These are phyloP conservation scores for Pseudocercospora pini-densiflorae DNA, from an alignment of 2,329 filamentous ascomycete genomes.

Conservation along the genomic window DNA sequence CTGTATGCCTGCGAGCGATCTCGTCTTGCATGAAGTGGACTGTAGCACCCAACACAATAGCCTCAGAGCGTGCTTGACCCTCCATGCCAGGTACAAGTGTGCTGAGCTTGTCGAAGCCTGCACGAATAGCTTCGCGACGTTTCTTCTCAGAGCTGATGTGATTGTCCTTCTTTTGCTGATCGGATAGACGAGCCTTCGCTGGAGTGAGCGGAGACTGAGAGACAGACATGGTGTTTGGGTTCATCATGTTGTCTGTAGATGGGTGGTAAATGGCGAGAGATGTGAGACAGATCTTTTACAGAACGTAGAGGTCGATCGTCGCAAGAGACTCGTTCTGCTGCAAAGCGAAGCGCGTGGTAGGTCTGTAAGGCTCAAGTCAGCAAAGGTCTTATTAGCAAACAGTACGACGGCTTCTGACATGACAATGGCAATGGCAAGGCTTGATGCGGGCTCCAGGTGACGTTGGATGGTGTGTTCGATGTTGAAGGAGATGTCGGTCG, in stretches of 20 bases:
- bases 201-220: constrained; percentile 15
- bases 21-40: constrained; percentile 50
- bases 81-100: constrained; percentile 79
- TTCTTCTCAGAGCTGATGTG: constrained; percentile 72
- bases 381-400: neutral
- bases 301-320: neutral
- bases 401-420: neutral
- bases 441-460: neutral
- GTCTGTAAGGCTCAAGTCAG: neutral
- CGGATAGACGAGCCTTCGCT: constrained; percentile 65
- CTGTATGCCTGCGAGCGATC: constrained; percentile 44
- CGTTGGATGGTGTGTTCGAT: too few relatives aligned
- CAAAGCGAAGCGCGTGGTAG: neutral
- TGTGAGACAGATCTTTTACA: neutral
- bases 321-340: too few relatives aligned
- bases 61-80: constrained; percentile 83
- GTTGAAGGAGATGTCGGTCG: neutral
- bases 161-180: constrained; percentile 74
- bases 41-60: constrained; percentile 71
- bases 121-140: constrained; percentile 74
- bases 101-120: constrained; percentile 81
- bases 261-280: neutral
- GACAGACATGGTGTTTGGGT: constrained; percentile 6
- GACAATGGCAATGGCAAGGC: neutral
- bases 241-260: constrained; percentile 4